Evolutionary conservation across 495 filamentous ascomycete species (phyloP).

Genomic region (Schizothecium vesticola): DNA sequence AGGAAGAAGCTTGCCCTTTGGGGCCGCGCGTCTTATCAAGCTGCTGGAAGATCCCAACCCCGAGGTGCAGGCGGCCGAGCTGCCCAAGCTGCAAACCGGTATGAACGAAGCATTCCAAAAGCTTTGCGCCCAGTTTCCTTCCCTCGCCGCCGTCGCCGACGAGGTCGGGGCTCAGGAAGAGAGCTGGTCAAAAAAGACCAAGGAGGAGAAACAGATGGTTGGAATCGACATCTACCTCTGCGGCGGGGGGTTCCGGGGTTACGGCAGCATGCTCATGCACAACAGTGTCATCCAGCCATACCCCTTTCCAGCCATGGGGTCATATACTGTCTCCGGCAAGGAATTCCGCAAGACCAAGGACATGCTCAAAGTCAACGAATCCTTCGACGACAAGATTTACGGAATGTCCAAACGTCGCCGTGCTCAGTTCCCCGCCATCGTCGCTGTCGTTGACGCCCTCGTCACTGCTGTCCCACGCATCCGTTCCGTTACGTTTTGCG

Average conservation of each 20-base stretch:
- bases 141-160: conserved; percentile 43
- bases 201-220: conserved; percentile 35
- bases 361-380: conserved; percentile 52
- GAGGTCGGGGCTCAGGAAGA: conserved; percentile 45
- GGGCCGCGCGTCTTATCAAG: conserved; percentile 73
- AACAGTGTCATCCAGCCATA: conserved; percentile 64
- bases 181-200: conserved; percentile 11
- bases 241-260: conserved; percentile 86
- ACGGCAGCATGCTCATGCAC: conserved; percentile 78
- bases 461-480: conserved; percentile 64
- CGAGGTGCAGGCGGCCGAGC: conserved; percentile 43
- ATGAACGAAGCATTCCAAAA: conserved; percentile 60
- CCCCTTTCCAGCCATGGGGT: conserved; percentile 79
- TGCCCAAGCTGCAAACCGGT: conserved; percentile 50
- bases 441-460: conserved; percentile 68
- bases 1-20: conserved; percentile 66
- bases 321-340: conserved; percentile 59
- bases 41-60: conserved; percentile 45
- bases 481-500: conserved; percentile 70
- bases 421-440: conserved; percentile 77
- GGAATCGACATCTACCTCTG: conserved; percentile 78
- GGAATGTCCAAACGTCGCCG: conserved; percentile 79
- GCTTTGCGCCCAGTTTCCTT: conserved; percentile 51
- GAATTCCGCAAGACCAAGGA: conserved; percentile 57
- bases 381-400: conserved; percentile 58